Percentiles rank a stretch among this genome's conserved stretches.
These are phyloP conservation scores for Penicillium janthinellum DNA, from an alignment of 2,329 filamentous ascomycete genomes.

Conservation along the genomic window DNA sequence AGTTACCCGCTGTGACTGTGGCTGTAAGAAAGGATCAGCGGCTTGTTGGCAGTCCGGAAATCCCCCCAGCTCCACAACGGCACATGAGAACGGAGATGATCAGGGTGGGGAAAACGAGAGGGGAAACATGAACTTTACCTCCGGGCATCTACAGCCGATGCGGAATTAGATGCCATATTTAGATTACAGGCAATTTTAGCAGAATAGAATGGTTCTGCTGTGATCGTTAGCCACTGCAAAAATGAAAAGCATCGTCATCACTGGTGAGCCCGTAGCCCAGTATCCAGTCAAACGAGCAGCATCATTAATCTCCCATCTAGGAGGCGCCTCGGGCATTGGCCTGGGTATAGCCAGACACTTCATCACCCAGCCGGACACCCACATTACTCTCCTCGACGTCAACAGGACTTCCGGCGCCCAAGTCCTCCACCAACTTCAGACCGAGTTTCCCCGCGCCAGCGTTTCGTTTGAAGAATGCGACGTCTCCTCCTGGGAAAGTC, in stretches of 20 bases:
- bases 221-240: not conserved
- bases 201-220: not conserved
- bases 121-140: not conserved
- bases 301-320: constrained; percentile 17
- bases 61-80: constrained; percentile 9
- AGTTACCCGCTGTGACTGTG: not conserved
- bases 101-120: constrained; percentile 8
- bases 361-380: constrained; percentile 30
- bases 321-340: constrained; percentile 42
- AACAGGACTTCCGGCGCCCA: constrained; percentile 27
- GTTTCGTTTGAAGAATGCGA: constrained; percentile 36
- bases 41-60: constrained; percentile 7
- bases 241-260: constrained; percentile 33
- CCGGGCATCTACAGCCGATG: not conserved
- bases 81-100: not conserved
- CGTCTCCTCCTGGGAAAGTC: constrained; percentile 40
- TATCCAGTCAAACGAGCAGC: not conserved
- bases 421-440: constrained; percentile 25
- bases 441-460: constrained; percentile 29
- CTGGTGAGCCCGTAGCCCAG: constrained; percentile 20
- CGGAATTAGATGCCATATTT: not conserved
- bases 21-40: not conserved
- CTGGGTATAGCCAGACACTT: constrained; percentile 39
- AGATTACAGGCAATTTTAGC: not conserved
- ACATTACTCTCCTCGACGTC: constrained; percentile 39